Conservation (phyloP, 1,139 yeast species). For the Yamadazyma taylorii region DNA sequence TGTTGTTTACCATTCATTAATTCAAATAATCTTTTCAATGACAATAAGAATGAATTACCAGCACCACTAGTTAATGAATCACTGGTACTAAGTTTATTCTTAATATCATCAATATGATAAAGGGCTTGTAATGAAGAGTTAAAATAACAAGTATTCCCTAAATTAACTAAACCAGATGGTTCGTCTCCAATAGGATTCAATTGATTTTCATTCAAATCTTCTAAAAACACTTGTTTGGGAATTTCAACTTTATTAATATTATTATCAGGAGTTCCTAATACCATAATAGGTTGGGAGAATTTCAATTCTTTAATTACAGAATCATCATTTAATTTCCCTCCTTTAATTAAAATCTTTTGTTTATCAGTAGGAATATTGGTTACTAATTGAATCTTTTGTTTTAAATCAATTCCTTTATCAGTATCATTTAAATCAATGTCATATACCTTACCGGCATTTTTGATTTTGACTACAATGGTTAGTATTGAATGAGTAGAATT, state of each 20-base stretch:
- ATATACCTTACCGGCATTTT: conserved; percentile 83
- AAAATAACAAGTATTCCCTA: conserved; percentile 95
- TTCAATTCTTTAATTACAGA: conserved; percentile 42
- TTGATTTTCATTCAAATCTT: conserved; percentile 59
- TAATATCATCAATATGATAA: conserved; percentile 63
- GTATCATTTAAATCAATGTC: conserved; percentile 59
- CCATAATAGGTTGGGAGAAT: conserved; percentile 75
- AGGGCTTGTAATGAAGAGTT: conserved; percentile 87
- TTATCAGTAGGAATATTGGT: conserved; percentile 85
- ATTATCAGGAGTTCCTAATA: conserved; percentile 85
- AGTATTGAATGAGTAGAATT: conserved; percentile 3
- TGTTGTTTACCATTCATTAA: conserved; percentile 49
- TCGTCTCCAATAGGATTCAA: conserved; percentile 39
- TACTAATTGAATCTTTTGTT: conserved; percentile 64
- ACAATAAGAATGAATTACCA: conserved; percentile 18
- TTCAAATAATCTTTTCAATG: conserved; percentile 44
- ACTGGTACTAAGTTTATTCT: conserved; percentile 27
- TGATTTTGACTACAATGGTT: conserved; percentile 38
- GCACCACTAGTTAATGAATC: conserved; percentile 6
- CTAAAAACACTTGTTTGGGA: conserved; percentile 59
- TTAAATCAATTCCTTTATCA: conserved; percentile 69
- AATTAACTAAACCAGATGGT: conserved; percentile 83
- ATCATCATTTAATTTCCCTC: conserved; percentile 82
- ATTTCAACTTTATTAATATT: conserved; percentile 62
- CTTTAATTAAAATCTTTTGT: conserved; percentile 86